Evolutionary conservation across 495 filamentous ascomycete species (phyloP), one percentile per base, ranked within the genome.

Genomic region (Penicillium salamii): DNA sequence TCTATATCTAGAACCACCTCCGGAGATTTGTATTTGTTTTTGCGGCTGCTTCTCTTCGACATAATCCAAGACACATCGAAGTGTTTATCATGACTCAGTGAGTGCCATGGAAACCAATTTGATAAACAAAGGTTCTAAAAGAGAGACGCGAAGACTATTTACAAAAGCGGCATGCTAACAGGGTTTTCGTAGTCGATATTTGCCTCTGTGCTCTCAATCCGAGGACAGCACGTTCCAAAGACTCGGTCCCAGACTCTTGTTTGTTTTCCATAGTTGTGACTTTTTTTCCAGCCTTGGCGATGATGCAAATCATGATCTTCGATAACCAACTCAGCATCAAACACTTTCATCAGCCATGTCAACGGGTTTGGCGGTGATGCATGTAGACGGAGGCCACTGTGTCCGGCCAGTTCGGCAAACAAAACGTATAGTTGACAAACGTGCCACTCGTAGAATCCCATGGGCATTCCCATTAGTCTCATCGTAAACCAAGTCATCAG

Each of bases 271-370:
- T 57, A 57, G 41, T 57, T 57, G 32, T 49, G 39, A 29, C 54
- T 57, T 35, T 53, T 57, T 40, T 50, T 38, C 54, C 54, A 57
- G 23, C 54, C 54, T 34, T 53, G 53, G 8, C 54, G 54, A 49
- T 57, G 54, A 53, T 57, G 54, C 19, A 57, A 36, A 49, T 57
- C 54, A 50, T 57, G 54, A 20, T 57, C 54, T 31, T 57, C 54
- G 37, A 57, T 53, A 5, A 57, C 54, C 18, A 57, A 29, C n/a
- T 57, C 49, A 3, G 50, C 45, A 39, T 48, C 45, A 15, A 57
- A 41, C 8, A 44, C 38, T 23, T 39, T 44, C 39, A 57, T 42
- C 9, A 57, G n/a, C 50, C 45, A 49, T n/a, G 36, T 48, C 34
- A 53, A 13, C 0, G 54, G 50, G 24, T 51, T 49, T 3, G 54